A percentile compares a stretch with the other conserved stretches of the same genome.
Evolutionary conservation across 352 stramenopile species (phyloP).

Genomic region (Halophytophthora polymorphica): DNA sequence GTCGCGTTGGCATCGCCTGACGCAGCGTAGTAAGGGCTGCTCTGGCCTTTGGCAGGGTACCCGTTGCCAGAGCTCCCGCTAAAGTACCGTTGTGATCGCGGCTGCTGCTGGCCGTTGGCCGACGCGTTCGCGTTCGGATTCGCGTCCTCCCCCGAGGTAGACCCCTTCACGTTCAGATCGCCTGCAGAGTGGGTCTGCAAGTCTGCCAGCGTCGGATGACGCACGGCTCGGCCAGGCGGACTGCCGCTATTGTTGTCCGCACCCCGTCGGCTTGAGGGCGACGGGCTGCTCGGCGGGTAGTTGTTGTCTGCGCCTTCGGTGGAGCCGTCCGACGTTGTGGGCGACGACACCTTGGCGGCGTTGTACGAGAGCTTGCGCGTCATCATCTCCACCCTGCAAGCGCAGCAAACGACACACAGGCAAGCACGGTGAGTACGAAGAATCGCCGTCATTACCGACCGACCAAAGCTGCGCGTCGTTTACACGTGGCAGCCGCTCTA

Average conservation of each 20-base stretch:
- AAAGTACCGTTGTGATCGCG: no score
- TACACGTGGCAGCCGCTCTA: no score
- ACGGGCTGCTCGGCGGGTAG: conserved; percentile 36
- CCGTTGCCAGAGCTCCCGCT: no score
- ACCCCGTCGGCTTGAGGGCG: conserved; percentile 27
- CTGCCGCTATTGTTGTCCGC: conserved; percentile 49
- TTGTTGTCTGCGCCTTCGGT: conserved; percentile 80
- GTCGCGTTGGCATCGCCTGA: conserved; percentile 28
- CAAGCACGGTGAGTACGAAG: conserved; percentile 5
- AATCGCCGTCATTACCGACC: neutral
- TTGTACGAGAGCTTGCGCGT: conserved; percentile 69
- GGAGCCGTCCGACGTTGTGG: conserved; percentile 73
- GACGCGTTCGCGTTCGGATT: conserved; percentile 10
- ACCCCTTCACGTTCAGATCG: conserved; percentile 33
- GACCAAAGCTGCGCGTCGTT: neutral
- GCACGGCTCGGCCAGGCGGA: conserved; percentile 24
- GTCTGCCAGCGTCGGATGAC: conserved; percentile 27
- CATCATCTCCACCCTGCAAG: conserved; percentile 70
- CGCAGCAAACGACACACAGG: neutral
- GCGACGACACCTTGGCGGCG: conserved; percentile 54
- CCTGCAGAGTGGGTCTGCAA: conserved; percentile 42
- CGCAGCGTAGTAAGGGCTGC: conserved; percentile 37
- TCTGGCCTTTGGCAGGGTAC: conserved; percentile 39
- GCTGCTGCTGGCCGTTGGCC: no score
- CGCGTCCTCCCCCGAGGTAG: conserved; percentile 27